These are phyloP conservation scores for Dothiorella sarmentorum DNA, from an alignment of 2,329 filamentous ascomycete genomes.

Conservation along the genomic window DNA sequence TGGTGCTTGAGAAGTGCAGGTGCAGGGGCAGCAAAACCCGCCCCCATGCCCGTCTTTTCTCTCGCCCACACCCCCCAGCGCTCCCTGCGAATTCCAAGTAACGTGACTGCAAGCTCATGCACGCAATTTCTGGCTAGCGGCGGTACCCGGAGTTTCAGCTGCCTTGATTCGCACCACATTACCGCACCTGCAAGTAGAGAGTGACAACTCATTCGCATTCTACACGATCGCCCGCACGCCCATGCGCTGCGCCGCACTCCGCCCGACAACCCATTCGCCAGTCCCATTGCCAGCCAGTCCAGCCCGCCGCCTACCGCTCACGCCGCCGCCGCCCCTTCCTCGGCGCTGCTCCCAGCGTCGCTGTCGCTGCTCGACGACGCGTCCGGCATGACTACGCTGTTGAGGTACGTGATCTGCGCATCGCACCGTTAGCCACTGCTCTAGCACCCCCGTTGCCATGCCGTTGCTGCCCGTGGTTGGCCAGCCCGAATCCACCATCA, in stretches of 20 bases:
- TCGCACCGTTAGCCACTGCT: constrained; percentile 12
- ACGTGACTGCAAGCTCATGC: constrained; percentile 21
- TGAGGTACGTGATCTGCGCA: constrained; percentile 49
- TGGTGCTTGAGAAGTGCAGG: background rate
- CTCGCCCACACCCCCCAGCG: too few relatives aligned
- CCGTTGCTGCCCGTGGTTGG: constrained; percentile 16
- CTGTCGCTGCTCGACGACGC: constrained; percentile 32
- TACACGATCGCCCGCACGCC: constrained; percentile 10
- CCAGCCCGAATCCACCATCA: constrained; percentile 15
- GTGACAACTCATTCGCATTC: constrained; percentile 15
- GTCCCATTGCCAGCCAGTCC: background rate
- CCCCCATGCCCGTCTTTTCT: background rate
- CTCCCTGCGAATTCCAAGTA: constrained; percentile 12
- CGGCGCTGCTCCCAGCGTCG: constrained; percentile 19
- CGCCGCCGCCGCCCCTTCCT: constrained; percentile 14
- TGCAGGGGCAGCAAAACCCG: background rate
- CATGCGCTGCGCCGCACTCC: constrained; percentile 6
- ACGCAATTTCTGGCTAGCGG: too few relatives aligned
- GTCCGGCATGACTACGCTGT: constrained; percentile 51
- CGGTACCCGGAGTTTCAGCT: constrained; percentile 16
- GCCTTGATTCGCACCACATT: constrained; percentile 17
- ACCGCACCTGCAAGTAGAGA: constrained; percentile 15
- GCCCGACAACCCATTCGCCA: constrained; percentile 14
- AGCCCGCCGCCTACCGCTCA: constrained; percentile 21
- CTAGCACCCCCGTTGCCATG: constrained; percentile 6